These are phyloP conservation scores for Benincasa hispida DNA, from an alignment of 306 rosid species.

Conservation along the genomic window DNA sequence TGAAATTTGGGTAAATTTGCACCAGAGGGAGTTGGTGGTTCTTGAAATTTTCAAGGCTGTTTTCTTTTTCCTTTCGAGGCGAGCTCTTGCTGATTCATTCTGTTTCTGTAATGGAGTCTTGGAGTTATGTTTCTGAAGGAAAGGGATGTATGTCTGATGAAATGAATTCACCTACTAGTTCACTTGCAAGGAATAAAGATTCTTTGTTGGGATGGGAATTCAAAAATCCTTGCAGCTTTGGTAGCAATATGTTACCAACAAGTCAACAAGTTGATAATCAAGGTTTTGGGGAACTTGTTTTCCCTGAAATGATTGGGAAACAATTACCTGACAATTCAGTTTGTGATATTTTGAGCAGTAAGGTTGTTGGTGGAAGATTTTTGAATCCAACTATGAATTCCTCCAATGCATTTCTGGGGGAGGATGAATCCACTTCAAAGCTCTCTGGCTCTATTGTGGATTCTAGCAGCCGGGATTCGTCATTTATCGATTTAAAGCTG, in stretches of 20 bases:
- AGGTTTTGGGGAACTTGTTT: constrained; percentile 47
- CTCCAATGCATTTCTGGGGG: constrained; percentile 24
- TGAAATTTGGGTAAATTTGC: constrained; percentile 11
- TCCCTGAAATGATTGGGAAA: constrained; percentile 40
- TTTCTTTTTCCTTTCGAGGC: constrained; percentile 11
- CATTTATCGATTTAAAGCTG: constrained; percentile 70
- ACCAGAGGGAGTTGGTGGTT: constrained; percentile 7
- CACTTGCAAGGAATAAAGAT: constrained; percentile 32
- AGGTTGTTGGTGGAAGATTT: constrained; percentile 21
- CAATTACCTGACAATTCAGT: constrained; percentile 27
- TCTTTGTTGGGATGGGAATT: constrained; percentile 50
- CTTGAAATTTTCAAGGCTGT: not conserved
- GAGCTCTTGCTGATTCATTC: constrained; percentile 7
- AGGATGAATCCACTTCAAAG: constrained; percentile 46
- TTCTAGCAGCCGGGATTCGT: constrained; percentile 36
- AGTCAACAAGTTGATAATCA: constrained; percentile 40
- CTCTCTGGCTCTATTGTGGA: constrained; percentile 40
- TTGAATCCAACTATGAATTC: constrained; percentile 14
- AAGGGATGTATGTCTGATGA: constrained; percentile 46
- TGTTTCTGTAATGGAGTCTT: constrained; percentile 59
- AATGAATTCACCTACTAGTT: constrained; percentile 26
- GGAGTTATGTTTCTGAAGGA: constrained; percentile 60
- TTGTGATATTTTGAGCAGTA: constrained; percentile 19
- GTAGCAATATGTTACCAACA: constrained; percentile 26
- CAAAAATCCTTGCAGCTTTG: constrained; percentile 37